Evolutionary conservation across 495 filamentous ascomycete species (phyloP).

Genomic region (Neurospora sp.): DNA sequence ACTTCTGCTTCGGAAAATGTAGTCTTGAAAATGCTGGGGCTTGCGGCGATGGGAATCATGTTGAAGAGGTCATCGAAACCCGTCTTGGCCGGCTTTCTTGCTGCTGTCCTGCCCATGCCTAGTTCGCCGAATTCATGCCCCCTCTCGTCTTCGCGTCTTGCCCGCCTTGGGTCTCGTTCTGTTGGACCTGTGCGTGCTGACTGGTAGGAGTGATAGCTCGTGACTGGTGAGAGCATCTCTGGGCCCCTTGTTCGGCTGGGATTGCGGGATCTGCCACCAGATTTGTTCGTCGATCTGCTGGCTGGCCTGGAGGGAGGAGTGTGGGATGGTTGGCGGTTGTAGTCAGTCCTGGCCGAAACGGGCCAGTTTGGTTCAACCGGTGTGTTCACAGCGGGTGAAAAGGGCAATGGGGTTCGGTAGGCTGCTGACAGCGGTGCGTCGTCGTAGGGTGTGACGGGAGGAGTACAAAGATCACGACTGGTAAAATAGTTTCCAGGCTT

Average conservation of each 20-base stretch:
- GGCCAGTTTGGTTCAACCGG: constrained; percentile 17
- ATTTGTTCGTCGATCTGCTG: neutral
- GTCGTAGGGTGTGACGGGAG: constrained; percentile 13
- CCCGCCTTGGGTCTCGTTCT: neutral
- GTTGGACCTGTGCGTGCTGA: neutral
- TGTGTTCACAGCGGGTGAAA: constrained; percentile 6
- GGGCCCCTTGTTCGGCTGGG: constrained; percentile 4
- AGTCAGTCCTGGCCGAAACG: constrained; percentile 7
- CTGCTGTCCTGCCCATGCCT: neutral
- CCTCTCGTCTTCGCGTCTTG: neutral
- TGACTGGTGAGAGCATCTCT: neutral
- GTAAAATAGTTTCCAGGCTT: constrained; percentile 11
- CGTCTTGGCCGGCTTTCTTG: neutral
- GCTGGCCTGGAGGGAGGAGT: constrained; percentile 3
- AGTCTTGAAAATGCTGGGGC: constrained; percentile 19
- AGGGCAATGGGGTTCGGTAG: constrained; percentile 1
- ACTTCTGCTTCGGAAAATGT: constrained; percentile 1
- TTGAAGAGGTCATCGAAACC: neutral
- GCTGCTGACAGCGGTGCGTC: constrained; percentile 1
- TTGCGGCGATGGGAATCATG: constrained; percentile 18
- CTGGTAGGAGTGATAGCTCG: neutral
- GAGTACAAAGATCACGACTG: constrained; percentile 13
- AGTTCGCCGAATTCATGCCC: neutral
- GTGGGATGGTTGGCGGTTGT: constrained; percentile 1
- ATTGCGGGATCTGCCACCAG: constrained; percentile 6